phyloP scores from a whole-genome alignment of 345 rosid species.

The Reutealis trisperma region DNA sequence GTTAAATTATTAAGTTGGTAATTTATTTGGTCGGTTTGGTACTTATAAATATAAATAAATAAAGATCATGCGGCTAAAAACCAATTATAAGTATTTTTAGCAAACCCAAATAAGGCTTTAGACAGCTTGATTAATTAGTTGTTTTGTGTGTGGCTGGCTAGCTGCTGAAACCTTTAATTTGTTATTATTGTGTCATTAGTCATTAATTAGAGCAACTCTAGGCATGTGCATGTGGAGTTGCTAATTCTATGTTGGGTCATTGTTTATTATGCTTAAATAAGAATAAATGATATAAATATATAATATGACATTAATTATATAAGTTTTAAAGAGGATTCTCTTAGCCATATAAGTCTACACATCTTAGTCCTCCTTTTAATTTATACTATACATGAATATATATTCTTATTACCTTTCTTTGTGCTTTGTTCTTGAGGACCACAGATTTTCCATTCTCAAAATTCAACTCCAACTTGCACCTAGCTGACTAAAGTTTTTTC shows the following conservation, averaged over 20 bases:
- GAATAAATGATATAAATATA: conserved; percentile 38
- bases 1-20: neutral
- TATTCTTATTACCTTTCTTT: conserved; percentile 23
- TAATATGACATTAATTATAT: conserved; percentile 15
- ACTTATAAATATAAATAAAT: neutral
- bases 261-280: conserved; percentile 28
- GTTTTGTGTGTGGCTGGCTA: conserved; percentile 10
- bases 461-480: neutral
- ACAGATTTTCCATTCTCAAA: conserved; percentile 22
- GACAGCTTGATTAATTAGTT: conserved; percentile 9
- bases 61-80: conserved; percentile 10
- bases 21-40: conserved; percentile 14
- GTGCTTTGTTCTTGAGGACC: conserved; percentile 47
- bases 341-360: conserved; percentile 27
- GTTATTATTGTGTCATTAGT: conserved; percentile 19
- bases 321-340: conserved; percentile 45
- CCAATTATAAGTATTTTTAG: conserved; percentile 12
- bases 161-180: conserved; percentile 13
- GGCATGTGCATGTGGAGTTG: conserved; percentile 51
- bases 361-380: conserved; percentile 30
- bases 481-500: neutral
- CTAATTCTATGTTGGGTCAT: conserved; percentile 33
- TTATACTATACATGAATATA: neutral
- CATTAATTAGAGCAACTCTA: conserved; percentile 23
- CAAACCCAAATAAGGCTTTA: conserved; percentile 29